A percentile compares a stretch with the other conserved stretches of the same genome.
phyloP scores from a whole-genome alignment of 169 alveolate genomes.

The Plasmodium gonderi region DNA sequence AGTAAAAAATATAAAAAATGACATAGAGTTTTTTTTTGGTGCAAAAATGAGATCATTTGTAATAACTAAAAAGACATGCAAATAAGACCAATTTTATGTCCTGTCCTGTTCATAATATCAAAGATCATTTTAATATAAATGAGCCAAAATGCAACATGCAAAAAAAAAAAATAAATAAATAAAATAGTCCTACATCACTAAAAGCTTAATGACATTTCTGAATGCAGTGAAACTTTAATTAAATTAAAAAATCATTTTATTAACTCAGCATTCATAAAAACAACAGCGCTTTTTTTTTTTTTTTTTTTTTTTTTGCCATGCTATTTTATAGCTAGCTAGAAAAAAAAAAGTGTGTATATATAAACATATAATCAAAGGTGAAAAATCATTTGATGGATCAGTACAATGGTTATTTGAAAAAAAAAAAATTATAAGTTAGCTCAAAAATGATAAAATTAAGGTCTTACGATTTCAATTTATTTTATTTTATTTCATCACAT shows the following conservation, averaged over 20 bases:
- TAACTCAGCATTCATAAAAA: background rate
- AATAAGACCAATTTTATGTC: background rate
- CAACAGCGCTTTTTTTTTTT: background rate
- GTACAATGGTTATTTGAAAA: conserved; percentile 25
- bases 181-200: background rate
- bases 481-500: background rate
- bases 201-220: background rate
- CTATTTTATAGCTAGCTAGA: conserved; percentile 52
- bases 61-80: conserved; percentile 8
- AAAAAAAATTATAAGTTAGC: conserved; percentile 28
- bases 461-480: background rate
- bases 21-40: background rate
- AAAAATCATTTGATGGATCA: background rate
- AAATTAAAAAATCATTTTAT: background rate
- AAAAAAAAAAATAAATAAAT: conserved; percentile 1
- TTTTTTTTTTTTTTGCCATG: conserved; percentile 13
- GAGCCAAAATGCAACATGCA: conserved; percentile 17
- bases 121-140: background rate
- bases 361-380: background rate
- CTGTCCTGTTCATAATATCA: conserved; percentile 11
- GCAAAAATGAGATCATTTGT: background rate
- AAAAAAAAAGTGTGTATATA: conserved; percentile 9
- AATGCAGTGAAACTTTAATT: conserved; percentile 10
- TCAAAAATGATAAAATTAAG: conserved; percentile 22
- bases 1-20: background rate